Base-by-base conservation (phyloP, 192 early-diverging fungal genomes). In the Coemansia sp. region DNA sequence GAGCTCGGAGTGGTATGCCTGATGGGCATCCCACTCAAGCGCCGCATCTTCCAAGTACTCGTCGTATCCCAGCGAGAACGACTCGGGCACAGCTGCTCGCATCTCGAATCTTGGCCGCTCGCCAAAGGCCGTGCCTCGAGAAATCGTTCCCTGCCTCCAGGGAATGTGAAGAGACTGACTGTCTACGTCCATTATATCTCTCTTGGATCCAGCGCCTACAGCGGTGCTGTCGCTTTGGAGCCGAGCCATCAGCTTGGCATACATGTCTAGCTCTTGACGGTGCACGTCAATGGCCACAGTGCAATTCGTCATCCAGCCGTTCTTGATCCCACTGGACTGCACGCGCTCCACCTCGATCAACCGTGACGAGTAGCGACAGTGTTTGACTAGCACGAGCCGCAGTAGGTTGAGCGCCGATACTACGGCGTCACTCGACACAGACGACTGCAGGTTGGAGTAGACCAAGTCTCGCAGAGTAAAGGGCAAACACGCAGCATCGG, bases 381-480 rank as follows among this genome's bases (percentile, higher is more conserved):
- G 93, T 27, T 88, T 85, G 8, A 86, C 79, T 42, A 98, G 90
- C 1, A 96, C 60, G 0, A 89, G 86, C 11, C 90, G 89, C 33
- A 97, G 77, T 33, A 98, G 72, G 62, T 92, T 95, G 16, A 97
- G 83, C 0, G 94, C 91, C 1, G 91, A 91, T 61, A 93, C 92
- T 4, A 96, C 93, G 6, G 96, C 93, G 33, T 92, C 88, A 65
- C 91, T 93, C 0, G 94, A 96, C 1, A 84, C 77, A 16, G 92
- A 85, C 2, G 97, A 97, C 68, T 92, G 89, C 41, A 98, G 82
- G 38, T 97, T 93, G 6, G 94, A 93, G 51, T 96, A 88, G 18
- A 98, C 86, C 3, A 98, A 82, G 64, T 94, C 93, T 67, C 91
- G 90, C 38, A 94, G 85, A 3, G 88, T 94, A 71, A 94, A 94